Base-by-base conservation (phyloP, 2,329 filamentous ascomycete species). In the Blumeria hordei region DNA sequence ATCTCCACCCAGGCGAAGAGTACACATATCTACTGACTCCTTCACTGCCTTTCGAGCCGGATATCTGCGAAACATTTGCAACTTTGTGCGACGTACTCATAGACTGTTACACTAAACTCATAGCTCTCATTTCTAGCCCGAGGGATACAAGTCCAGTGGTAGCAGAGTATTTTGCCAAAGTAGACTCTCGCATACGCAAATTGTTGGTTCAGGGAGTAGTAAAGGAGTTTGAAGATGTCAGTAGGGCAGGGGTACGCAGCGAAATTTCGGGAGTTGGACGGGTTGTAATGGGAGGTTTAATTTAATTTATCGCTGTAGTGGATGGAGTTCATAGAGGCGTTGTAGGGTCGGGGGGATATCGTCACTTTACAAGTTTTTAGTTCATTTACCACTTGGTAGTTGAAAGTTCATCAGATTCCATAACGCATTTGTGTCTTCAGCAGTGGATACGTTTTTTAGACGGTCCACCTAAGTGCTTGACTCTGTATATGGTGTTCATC, bases 61-160 rank as follows among this genome's bases (percentile, higher is more conserved):
- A 98, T 68, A 98, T 94, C 64, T 92, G 90, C 67, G 88, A 93
- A 70, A 95, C 88, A 0, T 96, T 96, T 69, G 83, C 88, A 12
- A 95, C 92, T 11, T 74, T 98, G 6, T 96, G 92, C 70, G 92
- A 98, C 65, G 86, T 94, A 3, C 71, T 98, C 58, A 93, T 95
- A 62, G 92, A 96, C 67, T 86, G 81, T 64, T 98, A 98, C 69
- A 80, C 80, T 37, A 78, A 81, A 55, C 77, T 98, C 33, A 71
- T 93, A 62, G 74, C 73, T 45, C 72, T 98, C 57, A 72, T 96
- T 21, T 75, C 80, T n/a, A 78, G 79, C 2, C 83, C 88, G 0
- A 77, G 82, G 32, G 76, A 84, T 53, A 92, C 85, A 64, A 77
- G 74, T 4, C 74, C 78, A 0, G 68, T 72, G 0, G 74, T 96